Base-by-base conservation (phyloP, 2,329 filamentous ascomycete genomes). In the Talaromyces islandicus region DNA sequence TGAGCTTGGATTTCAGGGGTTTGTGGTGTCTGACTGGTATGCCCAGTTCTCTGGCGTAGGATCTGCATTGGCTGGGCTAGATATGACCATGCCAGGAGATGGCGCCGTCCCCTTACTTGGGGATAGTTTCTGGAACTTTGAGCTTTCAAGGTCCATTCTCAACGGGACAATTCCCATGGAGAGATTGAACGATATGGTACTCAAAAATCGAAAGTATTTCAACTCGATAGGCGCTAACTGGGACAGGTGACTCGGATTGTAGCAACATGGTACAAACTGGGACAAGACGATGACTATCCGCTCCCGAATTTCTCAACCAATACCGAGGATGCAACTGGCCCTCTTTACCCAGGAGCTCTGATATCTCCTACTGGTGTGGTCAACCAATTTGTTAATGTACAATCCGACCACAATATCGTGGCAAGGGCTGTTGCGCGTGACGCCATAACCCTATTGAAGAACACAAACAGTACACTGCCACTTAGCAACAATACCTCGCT, bases 1-100 rank as follows among this genome's bases (percentile, higher is more conserved):
- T 52, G 88, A 91, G 72, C 78, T 91, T 54, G 87, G 86, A 0
- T 91, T 91, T 65, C 87, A 90, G 65, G 88, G 88, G 68, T 86
- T 76, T 65, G 83, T 90, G 25, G 85, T 90, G 77, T 86, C 84
- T 0, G 88, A 91, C 70, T 91, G 88, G 87, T 72, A 83, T 27
- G 84, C 84, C 0, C 85, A 88, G 59, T 79, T 85, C 58, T 80
- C 81, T 0, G 84, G 84, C 1, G 80, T 88, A 0, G 79, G 78
- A 1, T 85, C 84, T 29, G 84, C 85, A 0, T 73, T 88, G 50
- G 80, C 83, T 21, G 87, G 87, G 0, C 75, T 89, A 1, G 87
- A 90, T 64, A 88, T 90, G 86, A 79, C 81, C 4, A 89, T 89
- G 87, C 87, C 87, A 0, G 86, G 86, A 4, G 85, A 87, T 62